Conservation (phyloP, 768 basidiomycete species). For the Naematelia aurantialba region DNA sequence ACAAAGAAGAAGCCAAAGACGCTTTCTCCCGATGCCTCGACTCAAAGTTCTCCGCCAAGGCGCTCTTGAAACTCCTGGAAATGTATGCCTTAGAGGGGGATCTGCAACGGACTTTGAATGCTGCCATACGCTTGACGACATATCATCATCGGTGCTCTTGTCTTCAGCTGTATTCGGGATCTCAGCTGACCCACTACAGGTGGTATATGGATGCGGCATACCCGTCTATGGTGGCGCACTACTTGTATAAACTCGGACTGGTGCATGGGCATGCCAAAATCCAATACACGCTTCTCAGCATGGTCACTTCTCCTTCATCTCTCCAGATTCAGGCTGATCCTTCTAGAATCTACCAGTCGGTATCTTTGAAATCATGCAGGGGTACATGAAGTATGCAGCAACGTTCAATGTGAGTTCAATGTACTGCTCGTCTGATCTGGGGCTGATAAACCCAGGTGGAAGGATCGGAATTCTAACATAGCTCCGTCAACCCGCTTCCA, state of each 20-base stretch:
- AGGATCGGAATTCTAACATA: conserved; percentile 7
- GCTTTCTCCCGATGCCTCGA: conserved; percentile 94
- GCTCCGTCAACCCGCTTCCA: too few relatives aligned
- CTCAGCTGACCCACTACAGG: conserved; percentile 11
- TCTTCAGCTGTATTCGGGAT: not conserved
- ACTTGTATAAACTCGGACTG: conserved; percentile 88
- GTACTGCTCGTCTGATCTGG: too few relatives aligned
- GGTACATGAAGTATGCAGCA: conserved; percentile 72
- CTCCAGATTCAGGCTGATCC: not conserved
- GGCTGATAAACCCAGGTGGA: conserved; percentile 1
- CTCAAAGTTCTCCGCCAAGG: conserved; percentile 79
- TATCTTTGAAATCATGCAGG: conserved; percentile 88
- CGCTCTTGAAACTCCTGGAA: conserved; percentile 89
- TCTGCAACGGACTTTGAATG: conserved; percentile 81
- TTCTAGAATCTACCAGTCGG: conserved; percentile 72
- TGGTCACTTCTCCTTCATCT: conserved; percentile 57
- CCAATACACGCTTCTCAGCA: conserved; percentile 83
- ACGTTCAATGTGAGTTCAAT: not conserved
- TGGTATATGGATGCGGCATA: conserved; percentile 59
- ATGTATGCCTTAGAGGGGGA: conserved; percentile 97
- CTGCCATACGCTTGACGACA: conserved; percentile 84
- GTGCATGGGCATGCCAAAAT: conserved; percentile 93
- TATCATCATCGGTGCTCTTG: conserved; percentile 65
- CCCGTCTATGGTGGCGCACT: conserved; percentile 82
- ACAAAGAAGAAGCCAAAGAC: conserved; percentile 98